Evolutionary conservation across 2,329 filamentous ascomycete genomes (phyloP).

Genomic region (Venturia aucupariae): DNA sequence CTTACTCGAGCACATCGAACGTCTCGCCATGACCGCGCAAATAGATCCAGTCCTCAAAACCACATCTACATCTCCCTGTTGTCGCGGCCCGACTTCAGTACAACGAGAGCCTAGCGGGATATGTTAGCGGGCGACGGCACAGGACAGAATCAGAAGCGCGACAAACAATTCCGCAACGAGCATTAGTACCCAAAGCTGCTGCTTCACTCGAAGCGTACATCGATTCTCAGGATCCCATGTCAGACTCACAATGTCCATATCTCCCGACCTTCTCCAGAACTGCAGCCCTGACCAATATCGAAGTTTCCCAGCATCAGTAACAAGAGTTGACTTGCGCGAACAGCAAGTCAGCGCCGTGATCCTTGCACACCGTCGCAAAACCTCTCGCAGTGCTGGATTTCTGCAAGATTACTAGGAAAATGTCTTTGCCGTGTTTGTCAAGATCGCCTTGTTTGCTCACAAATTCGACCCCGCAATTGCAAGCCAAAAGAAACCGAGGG

Average conservation of each 20-base stretch:
- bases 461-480: background rate
- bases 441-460: background rate
- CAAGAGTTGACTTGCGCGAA: background rate
- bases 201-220: too few species aligned
- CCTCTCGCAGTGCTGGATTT: background rate
- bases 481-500: background rate
- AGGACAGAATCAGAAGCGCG: background rate
- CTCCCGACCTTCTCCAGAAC: background rate
- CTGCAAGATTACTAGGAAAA: background rate
- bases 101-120: background rate
- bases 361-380: background rate
- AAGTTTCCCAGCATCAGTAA: background rate
- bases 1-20: background rate
- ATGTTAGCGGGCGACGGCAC: background rate
- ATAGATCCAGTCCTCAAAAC: too few species aligned
- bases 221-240: background rate
- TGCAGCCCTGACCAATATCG: background rate
- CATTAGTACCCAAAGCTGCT: background rate
- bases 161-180: background rate
- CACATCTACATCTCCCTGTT: background rate
- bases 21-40: background rate
- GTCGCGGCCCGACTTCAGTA: background rate
- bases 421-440: background rate
- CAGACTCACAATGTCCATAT: background rate
- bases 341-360: background rate